phyloP scores from a whole-genome alignment of 768 basidiomycete species.

The Clavulina sp. region DNA sequence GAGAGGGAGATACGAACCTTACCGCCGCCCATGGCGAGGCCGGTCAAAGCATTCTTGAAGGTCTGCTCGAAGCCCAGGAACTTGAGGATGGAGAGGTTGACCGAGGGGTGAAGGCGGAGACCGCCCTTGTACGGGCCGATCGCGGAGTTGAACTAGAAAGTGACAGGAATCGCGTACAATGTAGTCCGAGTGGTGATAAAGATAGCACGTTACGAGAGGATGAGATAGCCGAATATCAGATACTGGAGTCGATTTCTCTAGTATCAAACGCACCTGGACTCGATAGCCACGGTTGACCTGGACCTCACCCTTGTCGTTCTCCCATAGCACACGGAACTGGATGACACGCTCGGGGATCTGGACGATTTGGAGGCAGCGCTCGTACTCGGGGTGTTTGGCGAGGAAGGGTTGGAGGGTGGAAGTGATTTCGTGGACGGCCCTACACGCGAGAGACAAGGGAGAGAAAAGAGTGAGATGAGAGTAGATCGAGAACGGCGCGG shows the following conservation, averaged over 20 bases:
- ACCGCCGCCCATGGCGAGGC: constrained; percentile 59
- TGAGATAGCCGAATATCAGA: no score
- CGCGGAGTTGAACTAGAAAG: constrained; percentile 48
- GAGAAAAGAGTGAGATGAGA: not conserved
- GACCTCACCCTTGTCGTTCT: constrained; percentile 44
- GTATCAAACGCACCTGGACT: constrained; percentile 45
- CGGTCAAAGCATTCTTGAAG: constrained; percentile 67
- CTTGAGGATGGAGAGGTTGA: constrained; percentile 69
- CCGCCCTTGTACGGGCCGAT: constrained; percentile 68
- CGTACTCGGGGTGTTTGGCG: constrained; percentile 45
- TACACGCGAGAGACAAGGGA: constrained; percentile 1
- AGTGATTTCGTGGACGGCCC: constrained; percentile 51
- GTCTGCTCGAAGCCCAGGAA: constrained; percentile 72
- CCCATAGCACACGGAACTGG: constrained; percentile 65
- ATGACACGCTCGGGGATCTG: constrained; percentile 38
- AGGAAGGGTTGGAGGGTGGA: constrained; percentile 47
- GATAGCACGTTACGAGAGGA: not conserved
- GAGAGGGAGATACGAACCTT: no score
- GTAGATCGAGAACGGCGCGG: constrained; percentile 1
- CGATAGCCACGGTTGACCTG: constrained; percentile 62
- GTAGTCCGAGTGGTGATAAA: not conserved
- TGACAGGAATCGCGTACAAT: not conserved
- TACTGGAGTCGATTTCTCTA: not conserved
- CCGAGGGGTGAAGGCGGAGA: constrained; percentile 58
- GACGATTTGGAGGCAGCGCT: constrained; percentile 46